These are phyloP conservation scores for Colletotrichum melonis DNA, from an alignment of 2,329 filamentous ascomycete genomes.

Conservation along the genomic window DNA sequence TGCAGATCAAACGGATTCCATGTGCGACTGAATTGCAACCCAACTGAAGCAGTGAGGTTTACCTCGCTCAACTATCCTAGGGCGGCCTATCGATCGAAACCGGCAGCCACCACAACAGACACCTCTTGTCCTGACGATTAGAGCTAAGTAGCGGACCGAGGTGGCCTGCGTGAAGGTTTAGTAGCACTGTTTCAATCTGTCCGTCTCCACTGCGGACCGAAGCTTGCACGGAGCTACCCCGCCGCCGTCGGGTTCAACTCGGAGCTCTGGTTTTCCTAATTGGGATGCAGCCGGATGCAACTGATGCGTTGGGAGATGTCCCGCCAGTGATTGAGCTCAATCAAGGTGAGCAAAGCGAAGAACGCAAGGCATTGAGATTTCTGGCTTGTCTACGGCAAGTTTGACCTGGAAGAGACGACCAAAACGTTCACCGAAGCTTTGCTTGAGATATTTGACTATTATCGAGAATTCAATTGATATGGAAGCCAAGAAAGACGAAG, in stretches of 20 bases:
- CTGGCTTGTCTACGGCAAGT: background rate
- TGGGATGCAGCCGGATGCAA: too few relatives aligned
- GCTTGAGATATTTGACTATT: background rate
- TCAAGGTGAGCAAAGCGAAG: background rate
- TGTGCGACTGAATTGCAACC: background rate
- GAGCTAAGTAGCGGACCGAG: background rate
- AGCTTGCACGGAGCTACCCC: background rate
- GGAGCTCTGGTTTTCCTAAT: background rate
- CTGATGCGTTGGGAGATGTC: too few relatives aligned
- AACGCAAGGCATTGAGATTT: background rate
- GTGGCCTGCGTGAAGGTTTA: background rate
- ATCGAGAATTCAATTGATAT: background rate
- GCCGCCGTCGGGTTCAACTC: background rate
- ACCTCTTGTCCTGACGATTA: too few relatives aligned
- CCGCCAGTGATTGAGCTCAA: too few relatives aligned
- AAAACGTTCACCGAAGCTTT: background rate
- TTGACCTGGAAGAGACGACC: background rate
- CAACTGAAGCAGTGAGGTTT: background rate
- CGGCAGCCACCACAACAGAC: background rate
- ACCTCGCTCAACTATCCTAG: background rate
- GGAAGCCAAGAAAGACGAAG: background rate
- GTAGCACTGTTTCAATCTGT: background rate
- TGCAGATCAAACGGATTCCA: too few relatives aligned
- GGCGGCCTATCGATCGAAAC: background rate
- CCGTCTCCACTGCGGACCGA: background rate